Evolutionary conservation across 768 basidiomycete species (phyloP), one percentile per base, ranked within the genome.

Genomic region (Tylopilus cervinicoccineus): DNA sequence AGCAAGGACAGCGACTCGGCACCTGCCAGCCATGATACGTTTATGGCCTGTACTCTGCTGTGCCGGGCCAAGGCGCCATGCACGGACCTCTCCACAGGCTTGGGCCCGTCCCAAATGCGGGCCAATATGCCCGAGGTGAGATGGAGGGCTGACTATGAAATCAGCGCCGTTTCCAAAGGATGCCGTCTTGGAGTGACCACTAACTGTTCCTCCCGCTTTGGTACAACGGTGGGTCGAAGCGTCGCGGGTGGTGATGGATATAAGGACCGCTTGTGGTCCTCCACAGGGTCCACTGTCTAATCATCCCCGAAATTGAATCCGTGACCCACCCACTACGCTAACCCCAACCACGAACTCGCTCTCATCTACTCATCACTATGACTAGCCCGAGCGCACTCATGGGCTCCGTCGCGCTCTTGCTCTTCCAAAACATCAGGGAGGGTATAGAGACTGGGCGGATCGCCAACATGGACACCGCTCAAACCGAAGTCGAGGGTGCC

Each of bases 171-270:
- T 38, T 50, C 49, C 58, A 49, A 51, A 56, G 52, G 50, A 29
- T 24, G 23, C 43, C 26, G 13, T 47, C 36, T 27, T 32, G 38
- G 31, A 38, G 40, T 29, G 49, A 43, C 48, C 57, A 43, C 48
- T 54, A 52, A 57, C 52, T 59, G 39, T 37, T 43, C 11, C 42
- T 24, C 41, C 42, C 41, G 52, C 52, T 61, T 62, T 61, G 57
- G 36, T 26, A 44, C 42, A 31, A 29, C 37, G 27, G 42, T 50
- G 4, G 48, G 36, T 36, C 45, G 38, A 51, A 49, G 36, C 32
- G 31, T 50, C 32, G 23, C 22, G 17, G 45, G 26, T 4, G 28
- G 12, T 16, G 27, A 37, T 51, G 38, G 28, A 36, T 57, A 63
- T 47, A 62, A 57, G 34, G 19, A 34, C 7, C 42, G 14, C 14